Evolutionary conservation across 129 eudicot genomes (phyloP).

Genomic region (Flaveria linearis): DNA sequence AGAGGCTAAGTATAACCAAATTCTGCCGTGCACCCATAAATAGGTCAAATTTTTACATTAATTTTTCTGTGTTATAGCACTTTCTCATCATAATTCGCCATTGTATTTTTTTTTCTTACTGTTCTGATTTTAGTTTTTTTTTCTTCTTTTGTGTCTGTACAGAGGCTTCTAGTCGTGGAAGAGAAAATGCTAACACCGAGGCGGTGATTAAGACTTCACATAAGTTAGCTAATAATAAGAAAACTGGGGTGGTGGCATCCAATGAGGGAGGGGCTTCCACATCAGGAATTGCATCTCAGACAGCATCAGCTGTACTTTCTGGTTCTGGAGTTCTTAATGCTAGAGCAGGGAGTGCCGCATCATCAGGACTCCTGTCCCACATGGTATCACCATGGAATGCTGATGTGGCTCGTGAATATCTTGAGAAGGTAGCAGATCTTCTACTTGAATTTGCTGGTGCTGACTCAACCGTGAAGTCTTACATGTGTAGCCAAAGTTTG

Average conservation of each 20-base stretch:
- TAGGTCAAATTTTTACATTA: neutral
- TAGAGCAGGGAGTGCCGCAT: slow-evolving; percentile 94
- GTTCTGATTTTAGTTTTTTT: slow-evolving; percentile 12
- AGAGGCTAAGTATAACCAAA: neutral
- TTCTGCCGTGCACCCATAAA: neutral
- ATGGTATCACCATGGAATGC: slow-evolving; percentile 91
- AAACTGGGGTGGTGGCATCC: slow-evolving; percentile 48
- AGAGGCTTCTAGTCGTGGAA: slow-evolving; percentile 96
- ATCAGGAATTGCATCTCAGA: slow-evolving; percentile 78
- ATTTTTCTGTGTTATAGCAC: neutral
- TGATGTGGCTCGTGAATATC: slow-evolving; percentile 86
- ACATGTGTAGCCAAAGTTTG: slow-evolving; percentile 93
- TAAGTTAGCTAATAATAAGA: slow-evolving; percentile 60
- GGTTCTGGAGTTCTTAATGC: slow-evolving; percentile 99
- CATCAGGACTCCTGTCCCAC: slow-evolving; percentile 90
- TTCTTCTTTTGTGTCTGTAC: slow-evolving; percentile 14
- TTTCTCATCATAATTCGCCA: neutral
- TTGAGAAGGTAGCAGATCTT: slow-evolving; percentile 95
- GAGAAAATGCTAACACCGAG: slow-evolving; percentile 66
- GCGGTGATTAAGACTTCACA: slow-evolving; percentile 57
- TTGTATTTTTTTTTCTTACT: slow-evolving; percentile 16
- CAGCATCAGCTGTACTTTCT: slow-evolving; percentile 92
- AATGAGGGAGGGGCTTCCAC: slow-evolving; percentile 79
- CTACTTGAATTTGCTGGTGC: slow-evolving; percentile 93
- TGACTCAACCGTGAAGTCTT: slow-evolving; percentile 87